A percentile compares a stretch with the other conserved stretches of the same genome.
phyloP scores from a whole-genome alignment of 2,329 filamentous ascomycete species.

The Sporothrix luriei region DNA sequence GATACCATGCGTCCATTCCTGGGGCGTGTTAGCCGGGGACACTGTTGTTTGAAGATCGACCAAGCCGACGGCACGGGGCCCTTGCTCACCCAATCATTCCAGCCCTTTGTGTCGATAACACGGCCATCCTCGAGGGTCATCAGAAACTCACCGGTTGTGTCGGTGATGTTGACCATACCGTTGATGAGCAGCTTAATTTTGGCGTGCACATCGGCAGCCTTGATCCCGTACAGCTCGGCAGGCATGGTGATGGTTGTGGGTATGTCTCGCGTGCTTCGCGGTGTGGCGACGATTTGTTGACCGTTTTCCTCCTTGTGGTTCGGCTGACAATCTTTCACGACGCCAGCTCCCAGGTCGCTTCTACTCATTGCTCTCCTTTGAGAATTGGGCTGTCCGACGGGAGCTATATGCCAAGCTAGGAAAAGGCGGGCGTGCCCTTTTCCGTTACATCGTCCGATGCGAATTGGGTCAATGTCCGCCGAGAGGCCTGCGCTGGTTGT shows the following conservation, averaged over 20 bases:
- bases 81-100: slow-evolving; percentile 66
- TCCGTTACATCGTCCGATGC: slow-evolving; percentile 15
- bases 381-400: neutral
- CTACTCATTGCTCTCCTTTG: no score
- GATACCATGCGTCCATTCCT: slow-evolving; percentile 77
- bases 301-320: neutral
- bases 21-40: neutral
- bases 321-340: neutral
- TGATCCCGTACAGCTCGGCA: slow-evolving; percentile 50
- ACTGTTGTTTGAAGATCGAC: neutral
- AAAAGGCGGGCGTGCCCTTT: slow-evolving; percentile 13
- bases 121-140: slow-evolving; percentile 70
- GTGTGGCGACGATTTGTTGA: neutral
- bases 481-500: neutral
- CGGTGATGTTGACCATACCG: slow-evolving; percentile 76
- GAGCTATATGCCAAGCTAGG: slow-evolving; percentile 11
- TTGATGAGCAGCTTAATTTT: slow-evolving; percentile 68
- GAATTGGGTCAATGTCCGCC: slow-evolving; percentile 17
- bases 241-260: slow-evolving; percentile 47
- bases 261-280: neutral
- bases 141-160: slow-evolving; percentile 73
- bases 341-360: neutral
- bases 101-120: slow-evolving; percentile 81
- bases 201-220: slow-evolving; percentile 52
- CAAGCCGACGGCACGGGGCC: no score